Conservation (phyloP, 371 early-diverging fungal genomes). For the Lichtheimia ramosa region DNA sequence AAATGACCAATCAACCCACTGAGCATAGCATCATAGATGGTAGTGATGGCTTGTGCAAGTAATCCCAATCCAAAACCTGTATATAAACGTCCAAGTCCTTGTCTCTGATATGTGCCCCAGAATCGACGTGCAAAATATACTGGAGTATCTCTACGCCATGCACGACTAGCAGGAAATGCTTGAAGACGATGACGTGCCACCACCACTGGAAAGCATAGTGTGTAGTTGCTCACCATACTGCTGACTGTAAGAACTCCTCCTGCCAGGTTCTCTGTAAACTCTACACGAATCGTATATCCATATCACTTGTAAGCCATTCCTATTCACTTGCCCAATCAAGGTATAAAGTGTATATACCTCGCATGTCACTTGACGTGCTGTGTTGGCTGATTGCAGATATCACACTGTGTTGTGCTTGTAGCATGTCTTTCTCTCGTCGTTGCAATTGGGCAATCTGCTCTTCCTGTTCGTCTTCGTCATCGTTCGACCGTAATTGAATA, state of each 20-base stretch:
- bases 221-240: slow-evolving; percentile 58
- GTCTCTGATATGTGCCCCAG: slow-evolving; percentile 24
- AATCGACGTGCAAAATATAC: slow-evolving; percentile 36
- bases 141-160: slow-evolving; percentile 40
- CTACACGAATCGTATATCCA: slow-evolving; percentile 13
- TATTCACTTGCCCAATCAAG: not conserved
- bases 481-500: slow-evolving; percentile 18
- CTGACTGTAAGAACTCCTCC: slow-evolving; percentile 54
- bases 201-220: slow-evolving; percentile 58
- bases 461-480: slow-evolving; percentile 20
- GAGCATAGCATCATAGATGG: slow-evolving; percentile 52
- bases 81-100: slow-evolving; percentile 53
- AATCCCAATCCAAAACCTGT: slow-evolving; percentile 60
- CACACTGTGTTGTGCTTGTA: slow-evolving; percentile 29
- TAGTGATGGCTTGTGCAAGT: slow-evolving; percentile 54
- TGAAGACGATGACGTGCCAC: slow-evolving; percentile 54
- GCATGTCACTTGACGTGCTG: slow-evolving; percentile 28
- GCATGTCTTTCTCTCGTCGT: slow-evolving; percentile 20
- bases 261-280: slow-evolving; percentile 50
- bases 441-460: slow-evolving; percentile 16
- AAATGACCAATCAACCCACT: not conserved
- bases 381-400: slow-evolving; percentile 31
- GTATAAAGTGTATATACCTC: slow-evolving; percentile 19
- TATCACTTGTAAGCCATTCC: not conserved
- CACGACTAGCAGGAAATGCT: slow-evolving; percentile 22